Percentiles rank a stretch among this genome's conserved stretches.
Conservation (phyloP, 1,139 yeast species). For the Tardiomyces digboiensis region DNA sequence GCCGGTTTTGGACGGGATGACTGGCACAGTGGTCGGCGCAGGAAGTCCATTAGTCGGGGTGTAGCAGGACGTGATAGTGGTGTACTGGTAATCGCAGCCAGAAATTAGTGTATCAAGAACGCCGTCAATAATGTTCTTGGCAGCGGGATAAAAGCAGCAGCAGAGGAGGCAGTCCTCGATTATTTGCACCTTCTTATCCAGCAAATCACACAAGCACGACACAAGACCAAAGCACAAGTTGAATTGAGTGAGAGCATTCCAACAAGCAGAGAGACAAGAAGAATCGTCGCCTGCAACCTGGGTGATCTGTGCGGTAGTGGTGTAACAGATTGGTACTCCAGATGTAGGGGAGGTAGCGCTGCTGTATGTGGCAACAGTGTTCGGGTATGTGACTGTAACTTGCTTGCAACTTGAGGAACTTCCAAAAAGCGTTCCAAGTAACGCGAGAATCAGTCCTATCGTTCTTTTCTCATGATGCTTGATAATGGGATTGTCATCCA, state of each 20-base stretch:
- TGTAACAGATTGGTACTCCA: background rate
- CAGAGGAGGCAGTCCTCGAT: background rate
- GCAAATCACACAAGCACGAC: background rate
- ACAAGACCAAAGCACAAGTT: background rate
- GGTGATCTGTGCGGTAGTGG: background rate
- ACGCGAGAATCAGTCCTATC: background rate
- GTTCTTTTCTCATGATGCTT: background rate
- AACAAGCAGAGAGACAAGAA: background rate
- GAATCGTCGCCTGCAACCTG: background rate
- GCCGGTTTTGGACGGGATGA: background rate
- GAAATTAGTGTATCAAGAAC: background rate
- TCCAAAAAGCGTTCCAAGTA: background rate
- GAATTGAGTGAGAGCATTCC: background rate
- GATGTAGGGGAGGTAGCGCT: background rate
- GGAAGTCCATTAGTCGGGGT: background rate
- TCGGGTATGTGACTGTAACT: background rate
- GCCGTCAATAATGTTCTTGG: background rate
- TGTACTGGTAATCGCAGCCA: background rate
- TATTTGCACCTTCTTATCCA: background rate
- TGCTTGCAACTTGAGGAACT: background rate
- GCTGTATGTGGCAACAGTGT: background rate
- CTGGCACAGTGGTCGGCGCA: background rate
- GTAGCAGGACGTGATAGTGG: background rate
- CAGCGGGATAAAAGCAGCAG: background rate
- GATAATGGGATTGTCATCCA: background rate